Evolutionary conservation across 139 green algal genomes (phyloP).

Genomic region (Nannochloris sp.): DNA sequence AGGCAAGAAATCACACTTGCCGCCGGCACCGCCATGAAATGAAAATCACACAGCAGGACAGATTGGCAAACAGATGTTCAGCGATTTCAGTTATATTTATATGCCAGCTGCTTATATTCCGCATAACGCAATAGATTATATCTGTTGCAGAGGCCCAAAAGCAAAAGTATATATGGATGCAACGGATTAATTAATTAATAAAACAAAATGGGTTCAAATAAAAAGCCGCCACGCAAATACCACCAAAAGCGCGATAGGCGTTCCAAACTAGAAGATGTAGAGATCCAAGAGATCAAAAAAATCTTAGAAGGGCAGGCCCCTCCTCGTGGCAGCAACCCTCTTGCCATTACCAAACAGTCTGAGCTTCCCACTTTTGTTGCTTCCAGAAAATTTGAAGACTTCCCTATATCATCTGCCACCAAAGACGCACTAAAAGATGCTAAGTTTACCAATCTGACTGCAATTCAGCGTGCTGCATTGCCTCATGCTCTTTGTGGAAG

Average conservation of each 20-base stretch:
- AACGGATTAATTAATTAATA: not conserved
- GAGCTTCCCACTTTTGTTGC: not conserved
- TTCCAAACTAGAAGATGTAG: slow-evolving; percentile 22
- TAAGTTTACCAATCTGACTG: slow-evolving; percentile 71
- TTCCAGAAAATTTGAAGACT: slow-evolving; percentile 37
- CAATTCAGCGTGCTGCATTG: slow-evolving; percentile 87
- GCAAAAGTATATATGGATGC: not conserved
- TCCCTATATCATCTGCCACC: slow-evolving; percentile 51
- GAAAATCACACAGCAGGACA: too few species aligned
- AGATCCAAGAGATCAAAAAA: slow-evolving; percentile 30
- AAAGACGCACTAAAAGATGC: slow-evolving; percentile 44
- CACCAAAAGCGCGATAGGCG: slow-evolving; percentile 2
- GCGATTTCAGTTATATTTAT: not conserved
- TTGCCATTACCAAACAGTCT: slow-evolving; percentile 1
- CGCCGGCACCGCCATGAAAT: too few species aligned
- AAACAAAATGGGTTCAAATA: not conserved
- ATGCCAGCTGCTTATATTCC: too few species aligned
- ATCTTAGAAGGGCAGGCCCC: slow-evolving; percentile 26
- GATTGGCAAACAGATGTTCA: too few species aligned
- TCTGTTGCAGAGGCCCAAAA: too few species aligned
- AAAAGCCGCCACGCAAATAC: not conserved
- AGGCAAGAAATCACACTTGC: too few species aligned
- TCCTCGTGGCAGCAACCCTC: slow-evolving; percentile 36
- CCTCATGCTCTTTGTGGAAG: slow-evolving; percentile 85
- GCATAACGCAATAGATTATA: too few species aligned